Percentiles rank a stretch among this genome's conserved stretches.
Evolutionary conservation across 352 stramenopile genomes (phyloP).

Genomic region (Phytophthora sansomeana): DNA sequence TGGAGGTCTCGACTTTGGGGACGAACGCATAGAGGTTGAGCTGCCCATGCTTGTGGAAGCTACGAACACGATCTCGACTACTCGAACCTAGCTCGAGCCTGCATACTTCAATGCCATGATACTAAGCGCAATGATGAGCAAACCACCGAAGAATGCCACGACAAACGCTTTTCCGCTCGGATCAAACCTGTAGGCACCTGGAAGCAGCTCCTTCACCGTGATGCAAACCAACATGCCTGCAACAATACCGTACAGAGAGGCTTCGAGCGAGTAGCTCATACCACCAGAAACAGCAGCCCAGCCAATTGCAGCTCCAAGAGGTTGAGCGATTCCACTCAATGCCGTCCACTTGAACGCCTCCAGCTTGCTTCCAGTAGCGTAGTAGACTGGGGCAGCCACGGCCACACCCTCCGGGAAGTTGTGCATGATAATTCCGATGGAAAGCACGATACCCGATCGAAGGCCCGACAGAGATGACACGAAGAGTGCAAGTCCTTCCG

Average conservation of each 20-base stretch:
- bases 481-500: constrained; percentile 96
- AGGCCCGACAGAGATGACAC: constrained; percentile 93
- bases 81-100: constrained; percentile 60
- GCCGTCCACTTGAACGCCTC: constrained; percentile 94
- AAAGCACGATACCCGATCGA: constrained; percentile 90
- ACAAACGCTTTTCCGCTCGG: constrained; percentile 89
- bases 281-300: constrained; percentile 59
- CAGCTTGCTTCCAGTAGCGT: constrained; percentile 92
- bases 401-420: constrained; percentile 98
- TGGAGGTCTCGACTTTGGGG: no score
- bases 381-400: constrained; percentile 96
- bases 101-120: constrained; percentile 88
- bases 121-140: constrained; percentile 91
- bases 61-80: no score
- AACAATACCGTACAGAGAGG: constrained; percentile 84
- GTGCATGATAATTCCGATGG: constrained; percentile 96
- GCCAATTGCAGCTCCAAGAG: constrained; percentile 88
- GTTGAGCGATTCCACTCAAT: constrained; percentile 92
- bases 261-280: constrained; percentile 47
- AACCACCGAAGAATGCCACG: constrained; percentile 83
- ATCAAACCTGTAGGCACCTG: constrained; percentile 80
- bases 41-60: no score
- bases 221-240: constrained; percentile 94
- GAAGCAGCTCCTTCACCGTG: constrained; percentile 89
- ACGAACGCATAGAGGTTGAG: no score